A percentile compares a stretch with the other conserved stretches of the same genome.
Evolutionary conservation across 108 stramenopile genomes (phyloP).

Genomic region (Seminavis robusta): DNA sequence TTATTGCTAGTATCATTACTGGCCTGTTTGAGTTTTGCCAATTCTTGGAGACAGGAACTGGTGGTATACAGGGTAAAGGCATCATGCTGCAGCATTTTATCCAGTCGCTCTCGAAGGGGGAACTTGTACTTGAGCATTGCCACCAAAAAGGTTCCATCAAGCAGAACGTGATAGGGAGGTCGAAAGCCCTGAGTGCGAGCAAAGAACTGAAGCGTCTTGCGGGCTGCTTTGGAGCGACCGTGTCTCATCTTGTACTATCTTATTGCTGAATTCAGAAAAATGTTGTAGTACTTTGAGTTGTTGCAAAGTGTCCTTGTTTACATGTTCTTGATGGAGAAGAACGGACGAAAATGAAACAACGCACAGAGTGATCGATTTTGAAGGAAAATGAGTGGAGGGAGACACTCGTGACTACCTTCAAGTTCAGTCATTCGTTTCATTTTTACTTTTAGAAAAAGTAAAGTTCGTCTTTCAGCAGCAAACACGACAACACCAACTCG

Average conservation of each 20-base stretch:
- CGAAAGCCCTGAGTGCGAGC: constrained; percentile 50
- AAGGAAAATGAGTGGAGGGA: too few relatives aligned
- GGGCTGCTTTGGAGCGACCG: constrained; percentile 80
- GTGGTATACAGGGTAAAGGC: constrained; percentile 32
- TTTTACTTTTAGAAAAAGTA: too few relatives aligned
- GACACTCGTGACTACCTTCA: too few relatives aligned
- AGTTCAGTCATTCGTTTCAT: too few relatives aligned
- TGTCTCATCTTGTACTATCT: constrained; percentile 72
- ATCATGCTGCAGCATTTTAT: constrained; percentile 36
- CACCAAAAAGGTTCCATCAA: constrained; percentile 78
- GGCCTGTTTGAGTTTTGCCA: constrained; percentile 14
- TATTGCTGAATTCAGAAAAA: too few relatives aligned
- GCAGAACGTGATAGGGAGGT: constrained; percentile 59
- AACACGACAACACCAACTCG: too few relatives aligned
- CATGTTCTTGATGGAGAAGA: too few relatives aligned
- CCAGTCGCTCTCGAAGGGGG: constrained; percentile 45
- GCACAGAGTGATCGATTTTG: too few relatives aligned
- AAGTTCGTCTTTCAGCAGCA: too few relatives aligned
- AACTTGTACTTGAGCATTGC: constrained; percentile 61
- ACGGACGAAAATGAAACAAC: too few relatives aligned
- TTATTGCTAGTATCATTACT: constrained; percentile 8
- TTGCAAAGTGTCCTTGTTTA: too few relatives aligned
- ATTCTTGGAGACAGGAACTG: constrained; percentile 44
- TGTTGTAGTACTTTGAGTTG: too few relatives aligned
- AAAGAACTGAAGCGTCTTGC: constrained; percentile 80